Base-by-base conservation (phyloP, 345 rosid genomes). In the Salix purpurea region DNA sequence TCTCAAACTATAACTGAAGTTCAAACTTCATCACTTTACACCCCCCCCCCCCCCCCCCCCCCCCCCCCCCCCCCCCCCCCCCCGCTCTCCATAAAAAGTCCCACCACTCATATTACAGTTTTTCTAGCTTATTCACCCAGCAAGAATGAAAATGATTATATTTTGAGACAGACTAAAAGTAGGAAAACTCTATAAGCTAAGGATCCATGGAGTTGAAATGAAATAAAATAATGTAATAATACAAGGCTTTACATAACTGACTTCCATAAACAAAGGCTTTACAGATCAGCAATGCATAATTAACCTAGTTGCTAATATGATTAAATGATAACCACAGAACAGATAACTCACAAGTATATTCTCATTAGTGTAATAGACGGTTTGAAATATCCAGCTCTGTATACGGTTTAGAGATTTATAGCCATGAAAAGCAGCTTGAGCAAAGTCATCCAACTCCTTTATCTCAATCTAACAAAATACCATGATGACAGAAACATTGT, bases 391-490 rank as follows among this genome's bases (percentile, higher is more conserved):
- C 84, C 87, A 89, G 86, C 96, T 90, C 82, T 95, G 99, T 56
- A 95, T 93, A 68, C 99, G 99, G 81, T 93, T 95, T 78, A 95
- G 83, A 67, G 96, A 81, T 76, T 91, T 91, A 85, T 95, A 95
- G 73, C 99, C 99, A 82, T 73, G 94, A 82, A 95, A 95, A 83
- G 99, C 99, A 83, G 94, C 96, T 90, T 91, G 97, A 77, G 94
- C 97, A 69, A 95, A 89, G 78, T 91, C 94, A 86, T 95, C 99
- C 64, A 95, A 80, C 78, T 95, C 99, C 85, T 85, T 89, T 80
- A 95, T 93, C 84, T 95, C 99, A 79, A 95, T 91, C 99, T 95
- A 83, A 75, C 62, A 83, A 79, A 73, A 84, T 28, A 62, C 52
- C 40, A 60, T 23, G n/a, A 64, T 37, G 11, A 65, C 69, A 83